Evolutionary conservation across 345 rosid species (phyloP).

Genomic region (Salix koriyanagi): DNA sequence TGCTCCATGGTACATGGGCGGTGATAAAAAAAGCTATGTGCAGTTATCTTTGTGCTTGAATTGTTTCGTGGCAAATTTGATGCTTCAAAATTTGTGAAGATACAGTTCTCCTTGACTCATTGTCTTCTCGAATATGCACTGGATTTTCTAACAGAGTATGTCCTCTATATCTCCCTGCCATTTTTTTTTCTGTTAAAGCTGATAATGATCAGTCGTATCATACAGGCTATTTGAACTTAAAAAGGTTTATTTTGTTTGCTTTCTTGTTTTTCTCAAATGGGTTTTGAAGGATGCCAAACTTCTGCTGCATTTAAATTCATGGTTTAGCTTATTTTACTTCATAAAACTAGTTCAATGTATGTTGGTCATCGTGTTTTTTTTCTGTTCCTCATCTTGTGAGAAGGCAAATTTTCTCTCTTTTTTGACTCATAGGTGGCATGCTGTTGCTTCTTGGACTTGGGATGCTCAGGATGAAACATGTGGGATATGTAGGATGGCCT

Average conservation of each 20-base stretch:
- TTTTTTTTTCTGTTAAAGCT: neutral
- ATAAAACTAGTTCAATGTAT: too few relatives aligned
- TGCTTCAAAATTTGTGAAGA: neutral
- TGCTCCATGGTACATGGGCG: too few relatives aligned
- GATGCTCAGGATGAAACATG: constrained; percentile 95
- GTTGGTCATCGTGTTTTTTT: neutral
- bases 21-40: too few relatives aligned
- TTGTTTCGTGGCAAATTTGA: neutral
- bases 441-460: constrained; percentile 96
- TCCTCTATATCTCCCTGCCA: neutral
- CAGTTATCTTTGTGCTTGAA: neutral
- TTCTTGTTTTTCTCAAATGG: too few relatives aligned
- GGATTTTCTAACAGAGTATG: constrained; percentile 19
- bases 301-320: neutral
- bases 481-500: constrained; percentile 95
- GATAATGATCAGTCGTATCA: neutral
- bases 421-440: constrained; percentile 66
- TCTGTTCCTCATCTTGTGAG: neutral
- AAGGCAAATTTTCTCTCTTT: neutral
- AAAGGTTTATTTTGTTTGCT: too few relatives aligned
- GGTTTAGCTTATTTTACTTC: neutral
- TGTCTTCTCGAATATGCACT: neutral
- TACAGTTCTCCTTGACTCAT: constrained; percentile 15
- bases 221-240: neutral
- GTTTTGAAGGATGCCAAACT: neutral